These are phyloP conservation scores for Triticum turgidum DNA, from an alignment of 176 grass and related monocot genomes.

Conservation along the genomic window DNA sequence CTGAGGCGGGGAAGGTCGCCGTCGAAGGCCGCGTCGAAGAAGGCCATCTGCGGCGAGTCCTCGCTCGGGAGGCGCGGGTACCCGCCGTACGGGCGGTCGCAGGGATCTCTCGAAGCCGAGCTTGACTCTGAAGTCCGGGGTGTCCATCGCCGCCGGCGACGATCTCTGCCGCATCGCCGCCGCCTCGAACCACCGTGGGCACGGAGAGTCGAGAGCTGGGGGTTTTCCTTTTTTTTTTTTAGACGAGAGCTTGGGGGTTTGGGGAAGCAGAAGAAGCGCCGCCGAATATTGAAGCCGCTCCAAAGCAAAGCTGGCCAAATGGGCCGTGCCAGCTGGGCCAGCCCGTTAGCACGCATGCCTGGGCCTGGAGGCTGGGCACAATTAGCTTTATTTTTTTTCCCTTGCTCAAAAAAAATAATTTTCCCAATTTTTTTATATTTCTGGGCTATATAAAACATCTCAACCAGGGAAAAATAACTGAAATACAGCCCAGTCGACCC, in stretches of 20 bases:
- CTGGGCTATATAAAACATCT: too few species aligned
- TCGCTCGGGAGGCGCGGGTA: not conserved
- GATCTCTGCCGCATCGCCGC: not conserved
- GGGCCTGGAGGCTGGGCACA: too few species aligned
- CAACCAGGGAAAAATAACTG: too few species aligned
- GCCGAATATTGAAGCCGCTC: not conserved
- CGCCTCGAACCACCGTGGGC: not conserved
- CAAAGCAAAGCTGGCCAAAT: not conserved
- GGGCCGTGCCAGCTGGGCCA: too few species aligned
- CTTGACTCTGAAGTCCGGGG: not conserved
- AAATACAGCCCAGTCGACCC: too few species aligned
- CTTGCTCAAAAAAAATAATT: too few species aligned
- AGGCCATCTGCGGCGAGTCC: conserved; percentile 2
- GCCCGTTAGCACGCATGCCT: too few species aligned
- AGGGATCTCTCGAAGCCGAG: not conserved
- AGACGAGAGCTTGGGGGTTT: not conserved
- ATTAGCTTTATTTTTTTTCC: too few species aligned
- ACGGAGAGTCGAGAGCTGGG: not conserved
- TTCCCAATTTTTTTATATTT: too few species aligned
- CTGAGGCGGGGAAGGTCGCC: conserved; percentile 24
- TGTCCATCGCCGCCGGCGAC: conserved; percentile 5
- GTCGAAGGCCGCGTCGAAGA: conserved; percentile 30
- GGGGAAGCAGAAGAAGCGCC: not conserved
- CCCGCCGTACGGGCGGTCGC: too few species aligned
- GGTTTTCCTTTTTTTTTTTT: too few species aligned